Percentiles rank a stretch among this genome's conserved stretches.
Conservation (phyloP, 2,329 filamentous ascomycete species). For the Colletotrichum tofieldiae region DNA sequence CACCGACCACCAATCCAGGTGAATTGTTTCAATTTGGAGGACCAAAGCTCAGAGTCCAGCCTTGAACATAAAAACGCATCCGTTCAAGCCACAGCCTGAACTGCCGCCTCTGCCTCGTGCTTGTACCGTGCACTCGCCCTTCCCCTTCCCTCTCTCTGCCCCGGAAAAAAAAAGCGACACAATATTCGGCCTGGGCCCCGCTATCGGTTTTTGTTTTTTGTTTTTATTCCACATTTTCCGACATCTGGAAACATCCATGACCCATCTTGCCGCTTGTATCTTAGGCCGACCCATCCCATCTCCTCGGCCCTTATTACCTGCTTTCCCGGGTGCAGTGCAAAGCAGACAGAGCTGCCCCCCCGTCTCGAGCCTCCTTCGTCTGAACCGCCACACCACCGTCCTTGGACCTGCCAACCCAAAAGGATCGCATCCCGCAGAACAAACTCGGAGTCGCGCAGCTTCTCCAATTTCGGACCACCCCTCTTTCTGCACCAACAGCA, state of each 20-base stretch:
- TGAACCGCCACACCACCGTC: slow-evolving; percentile 28
- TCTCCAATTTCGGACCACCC: slow-evolving; percentile 35
- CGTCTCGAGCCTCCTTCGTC: slow-evolving; percentile 35
- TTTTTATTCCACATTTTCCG: slow-evolving; percentile 5
- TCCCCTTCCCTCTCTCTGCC: not conserved
- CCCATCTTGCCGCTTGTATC: slow-evolving; percentile 35
- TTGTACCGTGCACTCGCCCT: slow-evolving; percentile 11
- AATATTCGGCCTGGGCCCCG: slow-evolving; percentile 22
- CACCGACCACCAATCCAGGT: slow-evolving; percentile 3
- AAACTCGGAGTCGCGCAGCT: slow-evolving; percentile 11
- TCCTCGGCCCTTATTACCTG: slow-evolving; percentile 35
- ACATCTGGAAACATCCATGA: slow-evolving; percentile 42
- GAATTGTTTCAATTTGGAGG: not conserved
- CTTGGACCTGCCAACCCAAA: slow-evolving; percentile 13
- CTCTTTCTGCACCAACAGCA: slow-evolving; percentile 28
- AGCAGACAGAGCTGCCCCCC: not conserved
- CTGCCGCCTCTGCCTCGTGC: slow-evolving; percentile 20
- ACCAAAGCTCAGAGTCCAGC: slow-evolving; percentile 6
- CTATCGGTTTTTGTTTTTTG: slow-evolving; percentile 24
- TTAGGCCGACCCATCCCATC: slow-evolving; percentile 22
- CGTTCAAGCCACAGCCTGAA: slow-evolving; percentile 20
- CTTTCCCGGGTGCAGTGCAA: slow-evolving; percentile 16
- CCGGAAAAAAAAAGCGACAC: slow-evolving; percentile 17
- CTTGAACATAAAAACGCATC: not conserved
- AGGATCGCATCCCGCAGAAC: slow-evolving; percentile 25